Percentiles rank a stretch among this genome's conserved stretches.
These are phyloP conservation scores for Mycena rebaudengoi DNA, from an alignment of 768 basidiomycete genomes.

Conservation along the genomic window DNA sequence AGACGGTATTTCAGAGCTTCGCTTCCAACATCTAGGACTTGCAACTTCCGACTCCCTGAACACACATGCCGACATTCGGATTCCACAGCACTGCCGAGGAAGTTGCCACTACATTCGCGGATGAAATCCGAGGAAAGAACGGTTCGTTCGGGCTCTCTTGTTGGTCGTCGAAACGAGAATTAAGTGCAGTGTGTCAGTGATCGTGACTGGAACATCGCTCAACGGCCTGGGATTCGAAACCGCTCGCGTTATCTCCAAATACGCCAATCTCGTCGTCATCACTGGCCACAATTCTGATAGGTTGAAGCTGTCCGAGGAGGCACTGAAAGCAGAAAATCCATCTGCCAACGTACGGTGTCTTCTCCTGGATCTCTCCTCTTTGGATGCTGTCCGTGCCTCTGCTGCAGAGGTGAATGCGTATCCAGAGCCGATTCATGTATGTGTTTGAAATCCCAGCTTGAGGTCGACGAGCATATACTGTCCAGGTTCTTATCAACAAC, in stretches of 20 bases:
- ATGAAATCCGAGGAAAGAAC: slow-evolving; percentile 22
- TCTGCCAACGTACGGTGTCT: slow-evolving; percentile 20
- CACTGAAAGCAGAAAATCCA: slow-evolving; percentile 11
- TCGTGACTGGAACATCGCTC: slow-evolving; percentile 25
- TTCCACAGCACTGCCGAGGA: slow-evolving; percentile 8
- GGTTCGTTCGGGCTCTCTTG: background rate
- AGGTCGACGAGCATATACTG: no score
- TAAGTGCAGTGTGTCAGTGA: background rate
- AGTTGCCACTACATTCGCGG: slow-evolving; percentile 2
- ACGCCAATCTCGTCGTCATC: slow-evolving; percentile 20
- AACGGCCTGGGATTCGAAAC: slow-evolving; percentile 21
- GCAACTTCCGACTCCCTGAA: no score
- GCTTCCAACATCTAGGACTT: no score
- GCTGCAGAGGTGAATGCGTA: slow-evolving; percentile 26
- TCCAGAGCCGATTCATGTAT: slow-evolving; percentile 13
- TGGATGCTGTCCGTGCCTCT: slow-evolving; percentile 11
- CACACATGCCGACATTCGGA: background rate
- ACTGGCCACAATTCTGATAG: slow-evolving; percentile 23
- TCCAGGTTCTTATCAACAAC: slow-evolving; percentile 27
- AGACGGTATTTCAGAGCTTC: no score
- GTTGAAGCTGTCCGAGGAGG: slow-evolving; percentile 18
- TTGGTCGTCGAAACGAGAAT: background rate
- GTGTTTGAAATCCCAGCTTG: background rate
- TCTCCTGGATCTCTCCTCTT: slow-evolving; percentile 19
- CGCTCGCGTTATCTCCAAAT: slow-evolving; percentile 12